These are phyloP conservation scores for Chalciporus sp. DNA, from an alignment of 1,284 basidiomycete genomes.

Conservation along the genomic window DNA sequence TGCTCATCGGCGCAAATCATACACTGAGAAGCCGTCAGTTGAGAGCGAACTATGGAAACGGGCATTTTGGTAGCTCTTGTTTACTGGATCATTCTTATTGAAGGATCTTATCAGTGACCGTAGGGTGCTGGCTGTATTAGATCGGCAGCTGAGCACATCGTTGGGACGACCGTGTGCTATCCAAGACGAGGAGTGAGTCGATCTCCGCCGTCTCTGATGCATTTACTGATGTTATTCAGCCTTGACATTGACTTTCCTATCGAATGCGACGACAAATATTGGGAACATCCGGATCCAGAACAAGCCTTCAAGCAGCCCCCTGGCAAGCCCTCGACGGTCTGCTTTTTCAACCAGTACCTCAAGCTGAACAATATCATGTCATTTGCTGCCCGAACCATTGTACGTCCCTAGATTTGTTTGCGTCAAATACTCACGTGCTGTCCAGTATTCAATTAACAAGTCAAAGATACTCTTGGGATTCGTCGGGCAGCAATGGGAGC, in stretches of 20 bases:
- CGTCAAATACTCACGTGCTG: slow-evolving; percentile 1
- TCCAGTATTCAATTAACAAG: slow-evolving; percentile 75
- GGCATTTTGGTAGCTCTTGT: slow-evolving; percentile 69
- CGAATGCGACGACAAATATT: slow-evolving; percentile 80
- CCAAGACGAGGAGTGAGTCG: slow-evolving; percentile 80
- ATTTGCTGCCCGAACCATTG: slow-evolving; percentile 65
- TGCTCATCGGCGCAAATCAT: slow-evolving; percentile 57
- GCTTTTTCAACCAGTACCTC: slow-evolving; percentile 59
- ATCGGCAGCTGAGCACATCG: slow-evolving; percentile 65
- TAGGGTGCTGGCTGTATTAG: slow-evolving; percentile 66
- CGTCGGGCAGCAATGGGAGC: slow-evolving; percentile 63
- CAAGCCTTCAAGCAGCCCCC: slow-evolving; percentile 59
- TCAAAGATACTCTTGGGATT: slow-evolving; percentile 59
- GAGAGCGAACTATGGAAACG: slow-evolving; percentile 77
- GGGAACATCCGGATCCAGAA: slow-evolving; percentile 59
- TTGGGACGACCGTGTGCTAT: slow-evolving; percentile 83
- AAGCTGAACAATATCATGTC: slow-evolving; percentile 70
- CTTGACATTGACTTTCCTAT: slow-evolving; percentile 76
- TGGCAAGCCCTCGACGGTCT: slow-evolving; percentile 52
- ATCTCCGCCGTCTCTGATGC: neutral
- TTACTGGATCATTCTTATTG: neutral
- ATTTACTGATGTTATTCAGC: slow-evolving; percentile 35
- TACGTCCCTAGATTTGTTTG: slow-evolving; percentile 34
- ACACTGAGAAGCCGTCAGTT: slow-evolving; percentile 39
- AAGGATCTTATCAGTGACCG: neutral